Conservation (phyloP, 2,329 filamentous ascomycete genomes). For the Daldinia sp. region DNA sequence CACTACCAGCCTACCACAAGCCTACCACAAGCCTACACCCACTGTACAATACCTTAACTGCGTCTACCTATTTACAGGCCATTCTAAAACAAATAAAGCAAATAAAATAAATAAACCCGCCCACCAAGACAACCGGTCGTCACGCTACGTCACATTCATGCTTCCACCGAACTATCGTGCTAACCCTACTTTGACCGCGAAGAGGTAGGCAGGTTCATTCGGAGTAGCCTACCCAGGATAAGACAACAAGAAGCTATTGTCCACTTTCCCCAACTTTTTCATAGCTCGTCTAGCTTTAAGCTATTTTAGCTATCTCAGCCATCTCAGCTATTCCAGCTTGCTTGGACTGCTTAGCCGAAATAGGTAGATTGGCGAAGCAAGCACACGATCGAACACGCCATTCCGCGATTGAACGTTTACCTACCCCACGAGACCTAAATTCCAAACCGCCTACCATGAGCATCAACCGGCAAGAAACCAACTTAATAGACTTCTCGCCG, state of each 20-base stretch:
- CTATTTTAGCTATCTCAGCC: not conserved
- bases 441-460: slow-evolving; percentile 30
- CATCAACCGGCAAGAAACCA: slow-evolving; percentile 37
- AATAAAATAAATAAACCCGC: not conserved
- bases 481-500: slow-evolving; percentile 46
- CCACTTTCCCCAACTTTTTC: slow-evolving; percentile 17
- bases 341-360: too few relatives aligned
- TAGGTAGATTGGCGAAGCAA: slow-evolving; percentile 17
- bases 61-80: too few relatives aligned
- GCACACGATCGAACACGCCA: slow-evolving; percentile 25
- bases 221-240: slow-evolving; percentile 10
- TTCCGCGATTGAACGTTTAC: not conserved
- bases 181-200: slow-evolving; percentile 4
- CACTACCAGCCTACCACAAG: not conserved
- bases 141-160: slow-evolving; percentile 34
- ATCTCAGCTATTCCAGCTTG: too few relatives aligned
- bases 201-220: slow-evolving; percentile 16
- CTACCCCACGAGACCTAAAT: slow-evolving; percentile 5
- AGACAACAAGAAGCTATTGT: slow-evolving; percentile 9
- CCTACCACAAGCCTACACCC: too few relatives aligned
- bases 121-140: not conserved
- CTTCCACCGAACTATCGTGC: slow-evolving; percentile 3
- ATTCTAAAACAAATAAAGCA: slow-evolving; percentile 3
- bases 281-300: slow-evolving; percentile 7
- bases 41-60: too few relatives aligned